phyloP scores from a whole-genome alignment of 345 rosid genomes.

The Odontarrhena argentea region DNA sequence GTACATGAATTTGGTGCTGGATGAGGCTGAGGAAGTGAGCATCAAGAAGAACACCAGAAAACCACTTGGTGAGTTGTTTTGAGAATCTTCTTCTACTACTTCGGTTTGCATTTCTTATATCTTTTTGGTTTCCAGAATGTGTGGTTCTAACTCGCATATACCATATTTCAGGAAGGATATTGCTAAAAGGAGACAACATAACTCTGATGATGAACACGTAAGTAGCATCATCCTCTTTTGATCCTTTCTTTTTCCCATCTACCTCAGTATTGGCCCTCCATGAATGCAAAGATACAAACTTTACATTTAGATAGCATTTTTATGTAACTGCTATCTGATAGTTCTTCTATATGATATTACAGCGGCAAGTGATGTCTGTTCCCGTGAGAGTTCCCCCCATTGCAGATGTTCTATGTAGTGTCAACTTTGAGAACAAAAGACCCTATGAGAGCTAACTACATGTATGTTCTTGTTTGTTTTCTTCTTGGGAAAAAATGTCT shows the following conservation, averaged over 20 bases:
- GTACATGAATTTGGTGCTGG: conserved; percentile 89
- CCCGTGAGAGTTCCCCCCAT: too few relatives aligned
- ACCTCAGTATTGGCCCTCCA: not conserved
- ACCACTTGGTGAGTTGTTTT: conserved; percentile 52
- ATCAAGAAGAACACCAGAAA: conserved; percentile 77
- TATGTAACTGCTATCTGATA: too few relatives aligned
- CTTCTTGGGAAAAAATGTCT: not conserved
- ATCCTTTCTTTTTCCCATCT: conserved; percentile 1
- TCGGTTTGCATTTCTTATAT: not conserved
- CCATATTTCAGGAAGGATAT: conserved; percentile 64
- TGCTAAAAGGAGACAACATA: conserved; percentile 84
- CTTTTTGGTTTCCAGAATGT: conserved; percentile 3
- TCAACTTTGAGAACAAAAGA: conserved; percentile 11
- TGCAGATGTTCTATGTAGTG: not conserved
- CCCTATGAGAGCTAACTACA: not conserved
- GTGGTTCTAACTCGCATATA: conserved; percentile 1
- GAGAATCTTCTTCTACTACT: not conserved
- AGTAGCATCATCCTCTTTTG: conserved; percentile 21
- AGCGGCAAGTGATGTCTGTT: conserved; percentile 57
- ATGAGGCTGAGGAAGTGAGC: conserved; percentile 85
- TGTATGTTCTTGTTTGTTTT: conserved; percentile 3
- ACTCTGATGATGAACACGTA: conserved; percentile 90
- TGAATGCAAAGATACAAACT: not conserved
- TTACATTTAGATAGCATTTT: not conserved
- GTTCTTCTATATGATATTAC: too few relatives aligned